Conservation (phyloP, 1,139 yeast genomes). For the Kodamaea arcana region DNA sequence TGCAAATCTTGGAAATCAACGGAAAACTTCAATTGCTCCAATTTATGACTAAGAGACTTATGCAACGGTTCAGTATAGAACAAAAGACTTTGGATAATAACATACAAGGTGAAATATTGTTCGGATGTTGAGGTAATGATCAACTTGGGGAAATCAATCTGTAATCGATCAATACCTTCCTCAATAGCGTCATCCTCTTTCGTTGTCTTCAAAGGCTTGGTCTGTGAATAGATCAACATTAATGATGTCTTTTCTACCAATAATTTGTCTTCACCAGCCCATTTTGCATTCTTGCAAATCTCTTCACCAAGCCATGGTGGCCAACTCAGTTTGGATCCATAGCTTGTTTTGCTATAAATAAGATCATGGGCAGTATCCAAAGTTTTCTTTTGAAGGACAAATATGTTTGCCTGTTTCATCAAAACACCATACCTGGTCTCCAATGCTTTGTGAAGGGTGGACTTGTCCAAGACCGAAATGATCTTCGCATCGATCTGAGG, state of each 20-base stretch:
- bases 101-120: slow-evolving; percentile 40
- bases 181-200: slow-evolving; percentile 6
- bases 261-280: slow-evolving; percentile 36
- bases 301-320: slow-evolving; percentile 49
- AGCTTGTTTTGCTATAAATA: slow-evolving; percentile 25
- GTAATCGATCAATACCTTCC: slow-evolving; percentile 14
- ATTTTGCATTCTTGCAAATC: slow-evolving; percentile 33
- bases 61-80: slow-evolving; percentile 44
- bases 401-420: slow-evolving; percentile 37
- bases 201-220: slow-evolving; percentile 23
- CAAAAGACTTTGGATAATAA: slow-evolving; percentile 31
- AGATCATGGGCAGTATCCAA: slow-evolving; percentile 14
- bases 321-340: slow-evolving; percentile 40
- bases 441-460: slow-evolving; percentile 23
- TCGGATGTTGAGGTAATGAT: slow-evolving; percentile 38
- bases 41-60: slow-evolving; percentile 28
- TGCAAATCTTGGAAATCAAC: slow-evolving; percentile 39
- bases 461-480: slow-evolving; percentile 31
- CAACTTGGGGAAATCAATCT: slow-evolving; percentile 40
- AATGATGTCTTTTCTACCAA: slow-evolving; percentile 38
- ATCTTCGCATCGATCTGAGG: slow-evolving; percentile 40
- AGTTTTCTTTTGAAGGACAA: slow-evolving; percentile 33
- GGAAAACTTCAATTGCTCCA: slow-evolving; percentile 40
- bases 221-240: slow-evolving; percentile 32
- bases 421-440: slow-evolving; percentile 38